Conservation (phyloP, 345 rosid species). For the Heritiera fomes region DNA sequence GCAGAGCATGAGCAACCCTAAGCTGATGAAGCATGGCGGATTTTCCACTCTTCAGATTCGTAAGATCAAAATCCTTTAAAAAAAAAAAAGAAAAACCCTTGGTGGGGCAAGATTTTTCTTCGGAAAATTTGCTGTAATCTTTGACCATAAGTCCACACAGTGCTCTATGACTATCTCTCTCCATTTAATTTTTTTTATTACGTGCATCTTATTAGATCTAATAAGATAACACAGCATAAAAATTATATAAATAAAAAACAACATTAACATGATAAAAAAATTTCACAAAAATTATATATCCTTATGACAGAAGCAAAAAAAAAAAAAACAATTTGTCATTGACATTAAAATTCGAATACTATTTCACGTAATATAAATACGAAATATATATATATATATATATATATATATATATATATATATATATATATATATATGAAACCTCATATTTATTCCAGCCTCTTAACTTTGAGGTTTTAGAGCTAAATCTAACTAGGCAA, state of each 20-base stretch:
- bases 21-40: not conserved
- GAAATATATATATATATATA: too few species aligned
- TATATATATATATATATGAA: too few species aligned
- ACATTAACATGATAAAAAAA: too few species aligned
- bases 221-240: too few species aligned
- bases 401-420: too few species aligned
- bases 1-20: too few species aligned
- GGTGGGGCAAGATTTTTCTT: slow-evolving; percentile 5
- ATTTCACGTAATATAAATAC: too few species aligned
- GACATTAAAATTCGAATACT: too few species aligned
- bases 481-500: not conserved
- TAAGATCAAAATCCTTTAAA: not conserved
- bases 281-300: too few species aligned
- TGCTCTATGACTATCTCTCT: not conserved
- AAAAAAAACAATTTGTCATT: too few species aligned
- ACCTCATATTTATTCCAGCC: not conserved
- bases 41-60: not conserved
- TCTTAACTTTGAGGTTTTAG: not conserved
- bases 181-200: not conserved
- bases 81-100: not conserved
- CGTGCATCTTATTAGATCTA: not conserved
- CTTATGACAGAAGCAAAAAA: too few species aligned
- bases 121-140: not conserved
- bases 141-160: not conserved
- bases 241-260: too few species aligned